A percentile compares a stretch with the other conserved stretches of the same genome.
Conservation (phyloP, 2,329 filamentous ascomycete species). For the Penicillium digitatum region DNA sequence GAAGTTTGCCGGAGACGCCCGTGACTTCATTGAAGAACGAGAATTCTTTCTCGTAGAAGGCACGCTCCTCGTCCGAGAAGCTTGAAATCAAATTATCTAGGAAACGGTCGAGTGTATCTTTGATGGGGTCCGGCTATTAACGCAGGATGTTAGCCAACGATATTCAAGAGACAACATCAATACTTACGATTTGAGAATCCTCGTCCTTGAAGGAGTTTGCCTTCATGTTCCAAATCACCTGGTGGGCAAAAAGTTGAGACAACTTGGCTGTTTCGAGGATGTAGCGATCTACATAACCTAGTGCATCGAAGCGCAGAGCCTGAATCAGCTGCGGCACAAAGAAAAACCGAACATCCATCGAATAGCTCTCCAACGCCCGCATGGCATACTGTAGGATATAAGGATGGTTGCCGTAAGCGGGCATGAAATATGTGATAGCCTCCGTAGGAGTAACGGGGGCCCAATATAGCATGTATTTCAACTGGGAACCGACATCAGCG, state of each 20-base stretch:
- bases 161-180: neutral
- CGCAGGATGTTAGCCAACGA: slow-evolving; percentile 9
- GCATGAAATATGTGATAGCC: slow-evolving; percentile 88
- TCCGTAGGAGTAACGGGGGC: slow-evolving; percentile 86
- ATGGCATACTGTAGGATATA: slow-evolving; percentile 96
- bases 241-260: slow-evolving; percentile 96
- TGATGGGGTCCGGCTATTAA: slow-evolving; percentile 74
- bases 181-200: slow-evolving; percentile 71
- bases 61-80: slow-evolving; percentile 73
- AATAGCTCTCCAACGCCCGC: slow-evolving; percentile 86
- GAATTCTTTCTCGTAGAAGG: slow-evolving; percentile 93
- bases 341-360: slow-evolving; percentile 97
- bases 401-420: slow-evolving; percentile 84
- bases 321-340: slow-evolving; percentile 99
- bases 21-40: slow-evolving; percentile 98
- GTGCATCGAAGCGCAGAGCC: slow-evolving; percentile 81
- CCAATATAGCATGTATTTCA: slow-evolving; percentile 95
- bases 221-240: slow-evolving; percentile 99
- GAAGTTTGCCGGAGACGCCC: slow-evolving; percentile 88
- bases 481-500: slow-evolving; percentile 72
- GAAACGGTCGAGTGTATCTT: slow-evolving; percentile 87
- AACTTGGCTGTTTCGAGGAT: slow-evolving; percentile 96
- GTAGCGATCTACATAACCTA: slow-evolving; percentile 94
- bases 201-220: slow-evolving; percentile 98
- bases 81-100: slow-evolving; percentile 77